Evolutionary conservation across 2,329 filamentous ascomycete genomes (phyloP).

Genomic region (Arthrobotrys sphaeroides): DNA sequence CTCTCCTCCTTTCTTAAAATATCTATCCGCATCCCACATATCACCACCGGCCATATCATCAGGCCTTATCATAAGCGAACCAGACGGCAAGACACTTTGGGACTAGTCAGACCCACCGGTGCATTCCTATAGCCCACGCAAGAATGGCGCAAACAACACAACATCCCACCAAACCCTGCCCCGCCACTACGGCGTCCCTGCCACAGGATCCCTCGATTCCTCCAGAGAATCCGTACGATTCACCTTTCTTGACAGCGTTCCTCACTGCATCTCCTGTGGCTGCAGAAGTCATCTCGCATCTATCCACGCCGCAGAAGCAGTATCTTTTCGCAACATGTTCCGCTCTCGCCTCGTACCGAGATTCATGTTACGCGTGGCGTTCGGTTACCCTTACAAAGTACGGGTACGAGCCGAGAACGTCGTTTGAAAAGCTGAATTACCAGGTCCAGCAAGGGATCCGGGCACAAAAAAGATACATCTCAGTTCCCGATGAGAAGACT

Average conservation of each 20-base stretch:
- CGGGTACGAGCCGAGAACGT: conserved; percentile 41
- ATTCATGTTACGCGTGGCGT: conserved; percentile 51
- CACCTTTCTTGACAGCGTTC: conserved; percentile 42
- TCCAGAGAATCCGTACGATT: conserved; percentile 9
- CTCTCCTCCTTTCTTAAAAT: conserved; percentile 1
- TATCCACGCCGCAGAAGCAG: conserved; percentile 43
- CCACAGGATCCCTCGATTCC: conserved; percentile 30
- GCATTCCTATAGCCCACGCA: conserved; percentile 28
- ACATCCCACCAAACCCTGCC: conserved; percentile 5
- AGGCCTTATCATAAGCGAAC: conserved; percentile 24
- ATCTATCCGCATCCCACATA: background rate
- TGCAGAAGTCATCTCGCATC: conserved; percentile 45
- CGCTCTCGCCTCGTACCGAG: conserved; percentile 28
- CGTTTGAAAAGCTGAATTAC: conserved; percentile 29
- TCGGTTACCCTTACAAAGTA: conserved; percentile 34
- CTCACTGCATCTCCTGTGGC: conserved; percentile 35
- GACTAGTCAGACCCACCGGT: too few relatives aligned
- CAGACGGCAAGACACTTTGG: background rate
- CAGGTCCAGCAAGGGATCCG: conserved; percentile 31
- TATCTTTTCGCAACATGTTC: conserved; percentile 42
- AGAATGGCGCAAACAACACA: conserved; percentile 53
- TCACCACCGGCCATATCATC: background rate
- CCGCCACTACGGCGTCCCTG: background rate
- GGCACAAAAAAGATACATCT: conserved; percentile 35
- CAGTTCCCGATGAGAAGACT: conserved; percentile 23